Base-by-base conservation (phyloP, 106 monocot species). In the Gastrodia elata region DNA sequence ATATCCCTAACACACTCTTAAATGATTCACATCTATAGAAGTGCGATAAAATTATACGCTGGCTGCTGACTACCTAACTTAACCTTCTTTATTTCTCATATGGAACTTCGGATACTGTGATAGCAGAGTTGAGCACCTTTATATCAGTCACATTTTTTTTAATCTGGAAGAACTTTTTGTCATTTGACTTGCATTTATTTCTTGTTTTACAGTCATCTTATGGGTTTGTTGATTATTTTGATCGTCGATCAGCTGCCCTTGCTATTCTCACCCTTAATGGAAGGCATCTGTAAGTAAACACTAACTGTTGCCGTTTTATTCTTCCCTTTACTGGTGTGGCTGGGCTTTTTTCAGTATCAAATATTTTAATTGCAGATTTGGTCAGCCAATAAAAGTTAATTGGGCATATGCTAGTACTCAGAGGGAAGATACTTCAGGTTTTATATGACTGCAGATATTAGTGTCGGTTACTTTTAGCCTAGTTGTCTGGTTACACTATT, bases 331-430 rank as follows among this genome's bases (percentile, higher is more conserved):
- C 10, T 30, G 64, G 36, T 38, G n/a, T 67, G 16, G 18, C 13
- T 18, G 16, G 20, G 15, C 37, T 67, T 36, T 2, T 8, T 65
- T 36, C 0, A 38, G 18, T 0, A 36, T 27, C 11, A 20, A 67
- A 67, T 6, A 16, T 33, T 65, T 41, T 44, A 37, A 72, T 26
- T 78, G 72, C 78, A 78, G 78, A 26, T 92, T 87, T 84, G 87
- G 92, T 16, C 92, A 92, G 69, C 87, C 92, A 48, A 87, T 92
- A 27, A 92, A 89, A 78, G 92, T 92, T 56, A 92, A 92, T 71
- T 92, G 92, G 92, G 92, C 92, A 73, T 92, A 92, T 84, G 89
- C 92, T 11, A 92, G 89, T 81, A 76, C 74, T 55, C 92, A 92
- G 71, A 89, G 89, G 37, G 92, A 92, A 75, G 92, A 92, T 38